Evolutionary conservation across 1,139 yeast genomes (phyloP).

Genomic region (Blastobotrys buckinghamii): DNA sequence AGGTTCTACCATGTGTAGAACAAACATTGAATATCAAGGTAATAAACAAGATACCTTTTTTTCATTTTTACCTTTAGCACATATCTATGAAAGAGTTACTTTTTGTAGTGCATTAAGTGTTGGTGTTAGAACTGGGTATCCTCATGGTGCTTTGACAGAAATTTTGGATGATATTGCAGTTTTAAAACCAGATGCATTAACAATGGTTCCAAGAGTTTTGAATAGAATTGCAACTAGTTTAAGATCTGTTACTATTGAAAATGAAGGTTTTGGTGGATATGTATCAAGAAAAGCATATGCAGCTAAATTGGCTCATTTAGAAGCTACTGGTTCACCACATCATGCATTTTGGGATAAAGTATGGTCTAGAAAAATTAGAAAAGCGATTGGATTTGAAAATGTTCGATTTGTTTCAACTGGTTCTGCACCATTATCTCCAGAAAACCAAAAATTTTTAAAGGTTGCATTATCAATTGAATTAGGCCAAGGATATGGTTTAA

Average conservation of each 20-base stretch:
- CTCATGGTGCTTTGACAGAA: conserved; percentile 40
- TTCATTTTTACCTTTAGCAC: conserved; percentile 62
- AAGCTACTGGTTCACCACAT: conserved; percentile 35
- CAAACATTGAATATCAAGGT: conserved; percentile 20
- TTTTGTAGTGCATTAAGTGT: conserved; percentile 20
- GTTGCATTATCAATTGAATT: conserved; percentile 35
- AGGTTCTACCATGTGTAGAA: conserved; percentile 36
- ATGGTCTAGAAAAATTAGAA: conserved; percentile 47
- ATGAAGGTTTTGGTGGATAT: conserved; percentile 33
- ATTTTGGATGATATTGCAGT: conserved; percentile 52
- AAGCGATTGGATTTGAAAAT: conserved; percentile 53
- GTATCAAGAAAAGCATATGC: conserved; percentile 37
- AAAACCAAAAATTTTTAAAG: conserved; percentile 47
- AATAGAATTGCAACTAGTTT: conserved; percentile 54
- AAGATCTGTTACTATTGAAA: conserved; percentile 37
- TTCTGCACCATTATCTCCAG: conserved; percentile 41
- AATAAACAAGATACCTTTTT: conserved; percentile 26
- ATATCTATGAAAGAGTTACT: conserved; percentile 51
- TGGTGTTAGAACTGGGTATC: conserved; percentile 41
- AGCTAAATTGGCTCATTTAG: conserved; percentile 34
- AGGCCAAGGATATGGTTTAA: conserved; percentile 69
- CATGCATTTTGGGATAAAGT: conserved; percentile 43
- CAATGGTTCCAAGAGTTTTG: conserved; percentile 62
- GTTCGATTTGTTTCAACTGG: conserved; percentile 47
- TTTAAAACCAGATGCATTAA: conserved; percentile 48